Base-by-base conservation (phyloP, 176 grass and related monocot species). In the Raddia distichophylla region DNA sequence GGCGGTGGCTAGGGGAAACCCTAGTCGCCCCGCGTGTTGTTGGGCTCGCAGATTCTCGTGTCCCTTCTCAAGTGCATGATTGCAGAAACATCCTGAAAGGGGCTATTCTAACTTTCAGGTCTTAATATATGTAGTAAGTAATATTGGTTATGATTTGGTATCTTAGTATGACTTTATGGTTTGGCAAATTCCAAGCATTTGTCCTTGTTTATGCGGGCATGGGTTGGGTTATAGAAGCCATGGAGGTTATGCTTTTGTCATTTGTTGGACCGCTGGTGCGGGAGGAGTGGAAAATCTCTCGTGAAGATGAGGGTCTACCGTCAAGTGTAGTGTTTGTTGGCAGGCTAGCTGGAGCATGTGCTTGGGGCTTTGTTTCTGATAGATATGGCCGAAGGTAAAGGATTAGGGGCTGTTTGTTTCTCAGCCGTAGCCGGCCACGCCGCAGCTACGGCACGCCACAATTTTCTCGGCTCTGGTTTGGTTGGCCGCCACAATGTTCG, bases 181-280 rank as follows among this genome's bases (percentile, higher is more conserved):
- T 20, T 60, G 54, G 5, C 49, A 97, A 86, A 78, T 94, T 90
- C 74, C 94, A 97, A 82, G 57, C 17, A 35, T 69, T 97, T 27
- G 87, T 97, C 57, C 94, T 97, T 59, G 83, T 34, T 50, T 97
- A 97, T 62, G 81, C 94, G 4, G 91, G 94, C 34, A 94, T 97
- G 77, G 91, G 91, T 56, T 97, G 87, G 94, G 76, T 84, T 20
- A 82, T 82, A 59, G 89, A 97, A 74, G 68, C 94, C 62, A 94
- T 97, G 94, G 91, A 97, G 79, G 16, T 97, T 34, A 97, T 94
- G 89, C 85, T 97, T 0, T 73, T 97, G 68, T 97, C 94, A 0
- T 97, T 97, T 90, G 73, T 97, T 32, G 94, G 91, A 11, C 91
- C 94, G 46, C 74, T 85, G 55, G 60, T 94, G 54, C 63, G 84